Conservation (phyloP, 2,329 filamentous ascomycete species). For the Trichoderma guizhouense region DNA sequence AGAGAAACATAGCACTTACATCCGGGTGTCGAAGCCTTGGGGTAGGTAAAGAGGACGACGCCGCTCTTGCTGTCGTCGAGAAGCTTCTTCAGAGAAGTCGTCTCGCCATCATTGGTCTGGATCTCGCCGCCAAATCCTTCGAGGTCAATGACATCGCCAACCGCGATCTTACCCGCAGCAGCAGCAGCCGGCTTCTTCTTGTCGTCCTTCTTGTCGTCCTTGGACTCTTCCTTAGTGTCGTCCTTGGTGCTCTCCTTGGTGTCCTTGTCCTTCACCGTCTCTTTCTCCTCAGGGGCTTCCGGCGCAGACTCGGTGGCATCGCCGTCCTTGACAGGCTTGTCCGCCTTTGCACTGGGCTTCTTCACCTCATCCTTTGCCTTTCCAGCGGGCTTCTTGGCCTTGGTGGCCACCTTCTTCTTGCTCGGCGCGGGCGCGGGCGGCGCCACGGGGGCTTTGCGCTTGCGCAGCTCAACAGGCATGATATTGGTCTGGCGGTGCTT, state of each 20-base stretch:
- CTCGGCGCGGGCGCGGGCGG: constrained; percentile 43
- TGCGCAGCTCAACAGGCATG: constrained; percentile 59
- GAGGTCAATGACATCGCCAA: constrained; percentile 55
- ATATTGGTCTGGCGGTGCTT: constrained; percentile 17
- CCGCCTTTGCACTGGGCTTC: constrained; percentile 17
- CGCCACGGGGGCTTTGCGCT: constrained; percentile 56
- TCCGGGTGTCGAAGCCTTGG: constrained; percentile 88
- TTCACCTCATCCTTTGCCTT: constrained; percentile 20
- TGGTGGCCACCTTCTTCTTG: constrained; percentile 43
- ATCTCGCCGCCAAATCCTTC: constrained; percentile 67
- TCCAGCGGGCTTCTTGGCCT: constrained; percentile 26
- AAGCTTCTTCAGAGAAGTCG: constrained; percentile 75
- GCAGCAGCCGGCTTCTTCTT: constrained; percentile 32
- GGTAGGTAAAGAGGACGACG: constrained; percentile 92
- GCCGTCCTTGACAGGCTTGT: constrained; percentile 17
- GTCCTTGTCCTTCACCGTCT: constrained; percentile 18
- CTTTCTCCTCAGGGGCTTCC: constrained; percentile 13
- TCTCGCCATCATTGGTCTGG: constrained; percentile 78
- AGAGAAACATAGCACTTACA: constrained; percentile 58
- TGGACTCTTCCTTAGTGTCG: constrained; percentile 33
- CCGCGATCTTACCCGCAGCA: constrained; percentile 43
- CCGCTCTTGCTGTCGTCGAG: constrained; percentile 80
- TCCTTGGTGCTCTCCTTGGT: constrained; percentile 36
- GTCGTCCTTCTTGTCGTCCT: constrained; percentile 38
- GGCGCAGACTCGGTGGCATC: constrained; percentile 12